Evolutionary conservation across 345 rosid species (phyloP), one percentile per base, ranked within the genome.

Genomic region (Corchorus capsularis): DNA sequence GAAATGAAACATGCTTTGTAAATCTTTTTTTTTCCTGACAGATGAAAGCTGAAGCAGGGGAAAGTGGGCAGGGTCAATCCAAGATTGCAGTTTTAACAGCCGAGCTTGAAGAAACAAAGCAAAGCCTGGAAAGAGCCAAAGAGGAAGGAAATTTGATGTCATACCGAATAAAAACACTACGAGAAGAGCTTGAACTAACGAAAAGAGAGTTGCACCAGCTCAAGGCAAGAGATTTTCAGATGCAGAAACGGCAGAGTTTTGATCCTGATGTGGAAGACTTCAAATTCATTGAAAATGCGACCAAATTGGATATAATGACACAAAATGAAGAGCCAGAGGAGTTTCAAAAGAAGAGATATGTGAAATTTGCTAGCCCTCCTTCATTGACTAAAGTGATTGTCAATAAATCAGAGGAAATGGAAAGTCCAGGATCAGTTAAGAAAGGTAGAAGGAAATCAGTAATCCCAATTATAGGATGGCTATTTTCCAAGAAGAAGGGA

Each of bases 281-380:
- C 77, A 79, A 90, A 77, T 84, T 82, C 76, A 63, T 83, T 27
- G 83, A 85, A 70, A 85, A 79, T 49, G 56, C 85, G 34, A 75
- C 75, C 56, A 72, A 57, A 50, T 14, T 72, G 63, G 52, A 78
- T 10, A 47, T 47, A 71, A 75, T 50, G 75, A 79, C 60, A 22
- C 56, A 76, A 17, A 80, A 80, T 43, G 62, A 74, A 52, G 81
- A 73, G 55, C 75, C 63, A 47, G 82, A 85, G 15, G 85, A 82
- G 80, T 83, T 86, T 4, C 88, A 88, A 4, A 86, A 85, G 83
- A 89, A 80, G 76, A 86, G 90, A 66, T 85, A 79, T 19, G 97
- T 90, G 71, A 86, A 86, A 20, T 92, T 92, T 37, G 92, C 93
- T 16, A 89, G 89, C 78, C 84, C 94, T 8, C 87, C 90, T 19